Percentiles rank a stretch among this genome's conserved stretches.
These are phyloP conservation scores for Fusarium sarcochroum DNA, from an alignment of 2,329 filamentous ascomycete genomes.

Conservation along the genomic window DNA sequence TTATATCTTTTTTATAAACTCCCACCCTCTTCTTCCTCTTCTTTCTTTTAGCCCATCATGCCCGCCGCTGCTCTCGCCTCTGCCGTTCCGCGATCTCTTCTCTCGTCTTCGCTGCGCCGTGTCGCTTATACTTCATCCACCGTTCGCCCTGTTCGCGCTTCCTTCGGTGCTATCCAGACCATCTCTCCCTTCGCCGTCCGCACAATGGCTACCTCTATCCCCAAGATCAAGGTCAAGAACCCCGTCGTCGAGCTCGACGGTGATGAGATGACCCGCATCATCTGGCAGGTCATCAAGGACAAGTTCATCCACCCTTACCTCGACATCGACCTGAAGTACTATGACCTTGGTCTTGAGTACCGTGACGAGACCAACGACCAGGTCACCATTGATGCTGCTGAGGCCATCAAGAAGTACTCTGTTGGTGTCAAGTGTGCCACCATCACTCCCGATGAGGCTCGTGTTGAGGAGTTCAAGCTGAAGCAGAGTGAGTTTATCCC, in stretches of 20 bases:
- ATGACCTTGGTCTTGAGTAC: slow-evolving; percentile 93
- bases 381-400: slow-evolving; percentile 94
- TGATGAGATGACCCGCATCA: slow-evolving; percentile 96
- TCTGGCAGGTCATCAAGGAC: slow-evolving; percentile 99
- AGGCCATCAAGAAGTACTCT: slow-evolving; percentile 99
- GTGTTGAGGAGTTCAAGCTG: slow-evolving; percentile 97
- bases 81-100: slow-evolving; percentile 51
- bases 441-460: slow-evolving; percentile 96
- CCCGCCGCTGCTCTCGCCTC: slow-evolving; percentile 48
- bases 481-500: slow-evolving; percentile 84
- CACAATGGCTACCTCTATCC: slow-evolving; percentile 67
- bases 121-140: slow-evolving; percentile 44
- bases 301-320: slow-evolving; percentile 98
- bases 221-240: slow-evolving; percentile 99
- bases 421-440: slow-evolving; percentile 99
- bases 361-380: slow-evolving; percentile 96
- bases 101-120: slow-evolving; percentile 51
- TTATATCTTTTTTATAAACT: slow-evolving; percentile 47
- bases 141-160: slow-evolving; percentile 58
- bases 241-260: slow-evolving; percentile 98
- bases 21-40: slow-evolving; percentile 39
- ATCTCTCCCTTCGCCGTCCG: slow-evolving; percentile 74
- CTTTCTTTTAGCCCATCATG: slow-evolving; percentile 47
- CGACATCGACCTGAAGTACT: slow-evolving; percentile 98
- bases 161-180: slow-evolving; percentile 60